These are phyloP conservation scores for Leccinum fallax DNA, from an alignment of 1,284 basidiomycete species.

Conservation along the genomic window DNA sequence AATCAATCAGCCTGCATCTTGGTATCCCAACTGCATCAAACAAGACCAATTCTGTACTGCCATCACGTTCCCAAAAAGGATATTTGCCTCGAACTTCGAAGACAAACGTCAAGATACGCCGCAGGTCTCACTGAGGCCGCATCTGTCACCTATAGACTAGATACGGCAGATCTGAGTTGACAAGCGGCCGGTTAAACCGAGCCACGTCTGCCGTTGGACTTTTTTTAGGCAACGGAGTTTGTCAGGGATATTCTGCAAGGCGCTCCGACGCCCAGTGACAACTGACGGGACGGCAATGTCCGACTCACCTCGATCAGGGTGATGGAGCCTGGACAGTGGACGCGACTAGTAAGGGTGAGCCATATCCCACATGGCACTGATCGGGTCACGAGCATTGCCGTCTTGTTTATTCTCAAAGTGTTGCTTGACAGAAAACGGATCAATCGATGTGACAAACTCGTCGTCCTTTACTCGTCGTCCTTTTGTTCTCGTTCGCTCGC, in stretches of 20 bases:
- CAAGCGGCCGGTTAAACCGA: not conserved
- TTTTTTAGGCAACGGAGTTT: not conserved
- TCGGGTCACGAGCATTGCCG: not conserved
- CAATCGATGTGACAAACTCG: slow-evolving; percentile 4
- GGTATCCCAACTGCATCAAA: slow-evolving; percentile 1
- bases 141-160: not conserved
- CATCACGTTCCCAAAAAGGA: not conserved
- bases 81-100: not conserved
- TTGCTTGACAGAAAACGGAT: slow-evolving; percentile 10
- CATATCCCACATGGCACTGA: not conserved
- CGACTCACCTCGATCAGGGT: not conserved
- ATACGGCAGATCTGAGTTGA: not conserved
- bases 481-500: not conserved
- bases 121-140: slow-evolving; percentile 1
- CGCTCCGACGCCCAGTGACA: not conserved
- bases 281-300: not conserved
- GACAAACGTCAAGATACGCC: not conserved
- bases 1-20: not conserved
- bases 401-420: slow-evolving; percentile 1
- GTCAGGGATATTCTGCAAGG: not conserved
- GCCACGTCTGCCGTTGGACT: not conserved
- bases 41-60: slow-evolving; percentile 2
- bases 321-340: not conserved
- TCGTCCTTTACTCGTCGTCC: not conserved
- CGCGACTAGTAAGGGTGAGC: not conserved